Evolutionary conservation across 2,329 filamentous ascomycete species (phyloP), one percentile per base, ranked within the genome.

Genomic region (Fusarium nematophilum): DNA sequence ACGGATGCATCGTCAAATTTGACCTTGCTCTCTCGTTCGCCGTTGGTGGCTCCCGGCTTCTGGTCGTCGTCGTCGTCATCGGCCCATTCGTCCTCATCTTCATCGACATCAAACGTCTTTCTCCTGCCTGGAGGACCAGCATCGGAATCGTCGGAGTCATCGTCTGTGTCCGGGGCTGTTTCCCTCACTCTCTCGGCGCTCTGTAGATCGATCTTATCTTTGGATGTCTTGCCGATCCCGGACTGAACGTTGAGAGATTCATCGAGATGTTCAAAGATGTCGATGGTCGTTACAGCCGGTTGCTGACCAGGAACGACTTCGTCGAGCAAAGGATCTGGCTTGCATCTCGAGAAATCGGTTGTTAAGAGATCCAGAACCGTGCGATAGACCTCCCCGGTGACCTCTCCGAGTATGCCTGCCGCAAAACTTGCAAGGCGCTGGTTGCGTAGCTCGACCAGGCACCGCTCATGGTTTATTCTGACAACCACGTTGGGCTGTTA

Each of bases 381-480:
- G 30, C 85, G 86, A 71, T 97, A 98, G 1, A 98, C 86, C 56
- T 89, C 83, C 1, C 90, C 88, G 1, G 93, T 96, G 2, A 85
- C 87, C 33, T 87, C 81, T 37, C 93, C 91, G 15, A 95, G 83
- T 26, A 85, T 81, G 47, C 90, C 86, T 45, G 87, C 83, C 1
- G 88, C 92, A 52, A 93, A 85, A n/a, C 87, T 82, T 46, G 89
- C 86, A 3, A 98, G 86, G 15, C 87, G 86, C 62, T 89, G 84
- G 67, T 92, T 97, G 52, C 94, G 91, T 60, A 97, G 81, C 43
- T 91, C 88, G 9, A 97, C 91, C 6, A 89, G 81, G 55, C 92
- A 91, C 73, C 94, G 96, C 51, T 93, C 90, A 69, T 92, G 89
- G 71, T 97, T 97, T 49, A 97, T 81, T 23, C 89, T 86, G 42